phyloP scores from a whole-genome alignment of 106 monocot genomes.

The Posidonia australis region DNA sequence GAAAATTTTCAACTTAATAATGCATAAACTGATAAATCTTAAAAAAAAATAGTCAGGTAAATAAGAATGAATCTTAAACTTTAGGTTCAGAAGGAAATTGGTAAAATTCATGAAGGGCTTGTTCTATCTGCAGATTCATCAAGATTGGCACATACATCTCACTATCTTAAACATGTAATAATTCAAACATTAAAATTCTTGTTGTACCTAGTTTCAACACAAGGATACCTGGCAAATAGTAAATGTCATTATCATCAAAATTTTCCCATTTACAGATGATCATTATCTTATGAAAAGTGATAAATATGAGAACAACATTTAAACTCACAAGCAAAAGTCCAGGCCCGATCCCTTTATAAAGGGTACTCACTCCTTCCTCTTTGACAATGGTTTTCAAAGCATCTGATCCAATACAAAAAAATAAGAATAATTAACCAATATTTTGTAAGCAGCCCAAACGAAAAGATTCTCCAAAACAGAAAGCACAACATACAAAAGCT shows the following conservation, averaged over 20 bases:
- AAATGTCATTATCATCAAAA: background rate
- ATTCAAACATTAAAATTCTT: no score
- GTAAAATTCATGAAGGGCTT: no score
- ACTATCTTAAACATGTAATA: no score
- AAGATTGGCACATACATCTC: no score
- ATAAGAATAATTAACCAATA: no score
- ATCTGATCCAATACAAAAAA: constrained; percentile 58
- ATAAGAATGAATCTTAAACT: background rate
- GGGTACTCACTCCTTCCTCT: constrained; percentile 76
- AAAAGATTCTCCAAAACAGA: background rate
- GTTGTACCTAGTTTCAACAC: no score
- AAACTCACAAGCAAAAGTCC: constrained; percentile 77
- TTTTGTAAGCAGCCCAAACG: background rate
- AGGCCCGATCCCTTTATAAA: constrained; percentile 84
- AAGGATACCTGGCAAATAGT: background rate
- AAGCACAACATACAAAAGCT: background rate
- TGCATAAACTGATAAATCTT: background rate
- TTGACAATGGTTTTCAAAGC: constrained; percentile 82
- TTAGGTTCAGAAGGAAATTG: no score
- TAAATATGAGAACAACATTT: background rate
- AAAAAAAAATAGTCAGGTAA: background rate
- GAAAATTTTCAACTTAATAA: background rate
- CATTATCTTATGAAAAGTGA: background rate
- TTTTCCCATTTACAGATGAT: background rate
- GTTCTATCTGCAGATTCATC: no score